Conservation (phyloP, 163 green algal species). For the Scenedesmus sp. region DNA sequence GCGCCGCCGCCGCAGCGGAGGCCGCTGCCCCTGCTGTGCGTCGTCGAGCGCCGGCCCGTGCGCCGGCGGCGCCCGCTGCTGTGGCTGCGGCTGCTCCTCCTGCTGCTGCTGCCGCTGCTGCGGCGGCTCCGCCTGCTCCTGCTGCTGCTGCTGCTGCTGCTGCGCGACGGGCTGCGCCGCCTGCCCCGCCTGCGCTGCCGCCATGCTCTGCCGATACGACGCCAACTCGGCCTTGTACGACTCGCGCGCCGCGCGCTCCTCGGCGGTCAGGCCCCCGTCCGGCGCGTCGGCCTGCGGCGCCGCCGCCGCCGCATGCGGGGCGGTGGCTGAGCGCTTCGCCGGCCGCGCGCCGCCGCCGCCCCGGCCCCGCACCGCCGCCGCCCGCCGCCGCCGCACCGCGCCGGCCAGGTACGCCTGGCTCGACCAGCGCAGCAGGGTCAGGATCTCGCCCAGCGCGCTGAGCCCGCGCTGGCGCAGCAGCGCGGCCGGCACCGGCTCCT, state of each 20-base stretch:
- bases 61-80: no score
- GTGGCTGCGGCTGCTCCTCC: neutral
- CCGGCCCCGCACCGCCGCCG: neutral
- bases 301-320: no score
- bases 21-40: neutral
- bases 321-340: no score
- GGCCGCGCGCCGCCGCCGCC: no score
- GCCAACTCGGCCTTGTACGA: constrained; percentile 8
- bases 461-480: neutral
- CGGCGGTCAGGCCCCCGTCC: constrained; percentile 9
- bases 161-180: no score
- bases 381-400: neutral
- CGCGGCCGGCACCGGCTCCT: neutral
- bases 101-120: neutral
- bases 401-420: constrained; percentile 24
- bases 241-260: neutral
- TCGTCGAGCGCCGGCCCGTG: no score
- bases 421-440: constrained; percentile 11
- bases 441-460: neutral
- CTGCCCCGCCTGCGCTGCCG: neutral
- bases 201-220: neutral
- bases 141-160: constrained; percentile 14
- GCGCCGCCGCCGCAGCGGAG: neutral
- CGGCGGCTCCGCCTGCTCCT: neutral
- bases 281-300: constrained; percentile 25